Base-by-base conservation (phyloP, 2,329 filamentous ascomycete genomes). In the Zopfia rhizophila region DNA sequence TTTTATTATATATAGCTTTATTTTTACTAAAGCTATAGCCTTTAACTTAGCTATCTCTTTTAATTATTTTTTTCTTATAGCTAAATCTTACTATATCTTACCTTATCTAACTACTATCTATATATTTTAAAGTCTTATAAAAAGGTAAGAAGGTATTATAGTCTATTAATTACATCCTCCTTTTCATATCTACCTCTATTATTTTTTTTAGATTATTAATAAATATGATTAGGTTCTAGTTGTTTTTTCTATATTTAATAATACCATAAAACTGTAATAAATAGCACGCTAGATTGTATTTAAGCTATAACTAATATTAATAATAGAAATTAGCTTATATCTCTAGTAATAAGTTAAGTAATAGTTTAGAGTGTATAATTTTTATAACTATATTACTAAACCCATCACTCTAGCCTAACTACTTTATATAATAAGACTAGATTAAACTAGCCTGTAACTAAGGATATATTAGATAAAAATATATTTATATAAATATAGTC, bases 291-390 rank as follows among this genome's bases (percentile, higher is more conserved):
- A 21, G 45, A 40, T 52, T 45, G 48, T 30, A 52, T 22, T 51
- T 24, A 30, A 51, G 38, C 38, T 25, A 52, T 52, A 36, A 48
- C 35, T 45, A 25, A 25, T n/a, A n/a, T n/a, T n/a, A n/a, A 30
- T 42, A 21, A 38, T 25, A 48, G 32, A 49, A 44, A 49, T 45
- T 21, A 39, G 46, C 45, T 41, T 49, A 53, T 33, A 49, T 53
- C 41, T 49, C 45, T 21, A 46, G 45, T 48, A 33, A 45, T 28
- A 32, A 45, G 49, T 35, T 45, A 32, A 45, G 38, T 48, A 28
- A 53, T 36, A 52, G 39, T 32, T 52, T n/a, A 48, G 40, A 52
- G 39, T 48, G 39, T 45, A 29, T 28, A 53, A 53, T 53, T n/a
- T n/a, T n/a, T n/a, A n/a, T n/a, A n/a, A n/a, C n/a, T n/a, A n/a